Conservation (phyloP, 2,329 filamentous ascomycete species). For the Fusarium proliferatum region DNA sequence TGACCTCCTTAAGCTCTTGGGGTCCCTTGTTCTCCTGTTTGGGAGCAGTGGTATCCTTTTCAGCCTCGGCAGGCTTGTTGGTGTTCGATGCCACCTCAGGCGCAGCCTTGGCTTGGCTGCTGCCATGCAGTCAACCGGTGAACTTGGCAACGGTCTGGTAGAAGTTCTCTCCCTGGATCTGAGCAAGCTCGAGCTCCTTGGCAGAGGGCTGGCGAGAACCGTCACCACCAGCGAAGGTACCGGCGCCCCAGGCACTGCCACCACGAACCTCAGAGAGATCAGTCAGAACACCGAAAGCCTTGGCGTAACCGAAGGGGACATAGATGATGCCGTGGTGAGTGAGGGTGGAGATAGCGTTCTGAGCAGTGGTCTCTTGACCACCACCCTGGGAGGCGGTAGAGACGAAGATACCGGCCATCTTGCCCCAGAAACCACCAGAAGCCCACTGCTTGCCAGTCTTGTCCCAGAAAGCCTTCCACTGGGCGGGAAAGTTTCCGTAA, state of each 20-base stretch:
- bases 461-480: slow-evolving; percentile 97
- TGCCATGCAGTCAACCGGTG: slow-evolving; percentile 82
- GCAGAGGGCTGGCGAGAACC: slow-evolving; percentile 83
- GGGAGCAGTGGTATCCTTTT: slow-evolving; percentile 28
- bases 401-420: slow-evolving; percentile 92
- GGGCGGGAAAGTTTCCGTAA: slow-evolving; percentile 96
- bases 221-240: slow-evolving; percentile 83
- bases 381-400: slow-evolving; percentile 86
- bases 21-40: slow-evolving; percentile 36
- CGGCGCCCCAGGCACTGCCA: slow-evolving; percentile 91
- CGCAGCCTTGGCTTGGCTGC: slow-evolving; percentile 52
- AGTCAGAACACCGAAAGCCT: slow-evolving; percentile 74
- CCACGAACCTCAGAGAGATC: slow-evolving; percentile 85
- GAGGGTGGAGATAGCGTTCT: slow-evolving; percentile 85
- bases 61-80: slow-evolving; percentile 34
- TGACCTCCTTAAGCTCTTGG: slow-evolving; percentile 56
- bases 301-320: slow-evolving; percentile 94
- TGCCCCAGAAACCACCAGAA: slow-evolving; percentile 81
- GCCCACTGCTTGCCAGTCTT: slow-evolving; percentile 87
- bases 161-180: slow-evolving; percentile 86
- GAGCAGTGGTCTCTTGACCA: slow-evolving; percentile 90
- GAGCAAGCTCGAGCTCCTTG: slow-evolving; percentile 83
- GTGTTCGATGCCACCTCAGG: slow-evolving; percentile 42
- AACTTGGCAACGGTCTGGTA: slow-evolving; percentile 79
- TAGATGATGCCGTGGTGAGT: slow-evolving; percentile 95